Conservation (phyloP, 1,139 yeast species). For the Saccharomyces hybrid region DNA sequence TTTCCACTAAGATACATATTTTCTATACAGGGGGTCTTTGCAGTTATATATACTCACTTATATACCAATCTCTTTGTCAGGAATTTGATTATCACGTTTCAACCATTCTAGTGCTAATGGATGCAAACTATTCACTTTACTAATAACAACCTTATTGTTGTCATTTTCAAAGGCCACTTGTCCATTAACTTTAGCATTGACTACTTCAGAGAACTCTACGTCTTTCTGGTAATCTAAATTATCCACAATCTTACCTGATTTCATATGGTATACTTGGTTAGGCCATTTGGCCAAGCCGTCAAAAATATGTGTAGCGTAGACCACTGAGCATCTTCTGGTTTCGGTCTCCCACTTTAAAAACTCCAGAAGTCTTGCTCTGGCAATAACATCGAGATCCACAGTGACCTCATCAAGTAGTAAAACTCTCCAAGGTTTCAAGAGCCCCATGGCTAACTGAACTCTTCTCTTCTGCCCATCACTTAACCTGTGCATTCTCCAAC, state of each 20-base stretch:
- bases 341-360: conserved; percentile 67
- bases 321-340: conserved; percentile 56
- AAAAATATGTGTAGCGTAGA: conserved; percentile 94
- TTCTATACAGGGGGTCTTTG: not conserved
- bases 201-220: conserved; percentile 27
- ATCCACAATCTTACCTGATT: conserved; percentile 48
- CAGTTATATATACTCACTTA: not conserved
- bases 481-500: conserved; percentile 87
- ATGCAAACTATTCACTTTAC: conserved; percentile 49
- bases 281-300: conserved; percentile 93
- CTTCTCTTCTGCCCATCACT: conserved; percentile 94
- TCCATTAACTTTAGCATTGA: conserved; percentile 14
- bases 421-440: conserved; percentile 81
- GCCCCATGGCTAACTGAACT: conserved; percentile 90
- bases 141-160: conserved; percentile 31
- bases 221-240: conserved; percentile 30
- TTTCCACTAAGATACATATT: not conserved
- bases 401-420: conserved; percentile 88
- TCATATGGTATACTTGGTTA: conserved; percentile 71
- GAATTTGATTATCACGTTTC: conserved; percentile 35
- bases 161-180: conserved; percentile 9
- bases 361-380: conserved; percentile 61
- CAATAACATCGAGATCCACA: conserved; percentile 89
- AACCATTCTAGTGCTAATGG: conserved; percentile 69
- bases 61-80: not conserved